Percentiles rank a stretch among this genome's conserved stretches.
These are phyloP conservation scores for Carnegiea gigantea DNA, from an alignment of 179 eudicot species.

Conservation along the genomic window DNA sequence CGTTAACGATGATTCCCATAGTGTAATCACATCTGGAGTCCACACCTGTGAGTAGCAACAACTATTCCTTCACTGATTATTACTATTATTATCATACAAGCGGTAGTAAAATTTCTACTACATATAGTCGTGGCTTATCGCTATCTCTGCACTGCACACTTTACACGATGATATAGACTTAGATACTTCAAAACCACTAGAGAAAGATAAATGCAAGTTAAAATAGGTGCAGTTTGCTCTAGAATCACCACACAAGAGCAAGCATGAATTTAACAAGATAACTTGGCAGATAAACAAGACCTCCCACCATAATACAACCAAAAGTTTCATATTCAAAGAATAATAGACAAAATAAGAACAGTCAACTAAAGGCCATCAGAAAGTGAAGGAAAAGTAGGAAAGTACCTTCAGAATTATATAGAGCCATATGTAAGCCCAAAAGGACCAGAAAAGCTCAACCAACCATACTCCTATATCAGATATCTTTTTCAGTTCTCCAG, in stretches of 20 bases:
- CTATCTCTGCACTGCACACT: not conserved
- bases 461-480: slow-evolving; percentile 94
- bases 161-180: not conserved
- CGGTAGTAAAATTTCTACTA: not conserved
- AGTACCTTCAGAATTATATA: slow-evolving; percentile 77
- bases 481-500: slow-evolving; percentile 89
- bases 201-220: not conserved
- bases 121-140: not conserved
- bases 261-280: not conserved
- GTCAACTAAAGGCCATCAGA: not conserved
- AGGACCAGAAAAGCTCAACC: slow-evolving; percentile 92
- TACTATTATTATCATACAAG: not conserved
- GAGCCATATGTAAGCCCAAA: slow-evolving; percentile 95
- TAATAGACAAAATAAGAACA: not conserved
- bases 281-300: not conserved
- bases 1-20: slow-evolving; percentile 79
- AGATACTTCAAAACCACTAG: not conserved
- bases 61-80: too few relatives aligned
- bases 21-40: slow-evolving; percentile 81
- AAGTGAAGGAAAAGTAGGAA: not conserved
- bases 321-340: slow-evolving; percentile 6
- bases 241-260: not conserved
- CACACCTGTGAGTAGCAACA: slow-evolving; percentile 57
- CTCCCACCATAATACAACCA: slow-evolving; percentile 4
- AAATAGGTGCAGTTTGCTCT: not conserved